phyloP scores from a whole-genome alignment of 2,329 filamentous ascomycete genomes.

The Penicillium palitans region DNA sequence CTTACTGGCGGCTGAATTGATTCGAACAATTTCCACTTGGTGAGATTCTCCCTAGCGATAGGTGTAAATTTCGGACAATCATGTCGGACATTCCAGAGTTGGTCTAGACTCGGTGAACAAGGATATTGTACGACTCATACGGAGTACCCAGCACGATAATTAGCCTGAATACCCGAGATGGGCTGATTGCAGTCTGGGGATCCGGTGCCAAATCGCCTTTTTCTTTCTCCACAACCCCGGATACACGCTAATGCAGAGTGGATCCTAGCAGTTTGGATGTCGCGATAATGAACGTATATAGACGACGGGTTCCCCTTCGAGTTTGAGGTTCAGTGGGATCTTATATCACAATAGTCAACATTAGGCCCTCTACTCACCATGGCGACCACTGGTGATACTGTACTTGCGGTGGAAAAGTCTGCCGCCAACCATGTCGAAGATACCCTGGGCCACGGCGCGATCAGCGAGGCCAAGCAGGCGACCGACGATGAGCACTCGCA shows the following conservation, averaged over 20 bases:
- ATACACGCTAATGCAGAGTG: conserved; percentile 8
- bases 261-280: background rate
- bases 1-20: conserved; percentile 5
- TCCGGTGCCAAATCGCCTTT: background rate
- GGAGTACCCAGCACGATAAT: no score
- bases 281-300: conserved; percentile 10
- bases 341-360: background rate
- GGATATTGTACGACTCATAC: background rate
- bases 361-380: conserved; percentile 2
- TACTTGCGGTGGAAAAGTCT: conserved; percentile 26
- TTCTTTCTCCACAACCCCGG: conserved; percentile 14
- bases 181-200: background rate
- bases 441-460: conserved; percentile 26
- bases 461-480: conserved; percentile 25
- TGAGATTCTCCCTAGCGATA: conserved; percentile 7
- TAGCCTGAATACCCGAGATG: conserved; percentile 17
- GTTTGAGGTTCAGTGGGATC: background rate
- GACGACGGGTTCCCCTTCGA: background rate
- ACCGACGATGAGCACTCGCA: conserved; percentile 24
- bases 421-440: conserved; percentile 31
- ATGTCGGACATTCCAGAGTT: conserved; percentile 9
- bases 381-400: conserved; percentile 13
- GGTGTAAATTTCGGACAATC: conserved; percentile 16
- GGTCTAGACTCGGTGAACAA: conserved; percentile 1
- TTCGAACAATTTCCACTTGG: background rate